Percentiles rank a stretch among this genome's conserved stretches.
Evolutionary conservation across 331 rosid species (phyloP).

Genomic region (Phaseolus coccineus): DNA sequence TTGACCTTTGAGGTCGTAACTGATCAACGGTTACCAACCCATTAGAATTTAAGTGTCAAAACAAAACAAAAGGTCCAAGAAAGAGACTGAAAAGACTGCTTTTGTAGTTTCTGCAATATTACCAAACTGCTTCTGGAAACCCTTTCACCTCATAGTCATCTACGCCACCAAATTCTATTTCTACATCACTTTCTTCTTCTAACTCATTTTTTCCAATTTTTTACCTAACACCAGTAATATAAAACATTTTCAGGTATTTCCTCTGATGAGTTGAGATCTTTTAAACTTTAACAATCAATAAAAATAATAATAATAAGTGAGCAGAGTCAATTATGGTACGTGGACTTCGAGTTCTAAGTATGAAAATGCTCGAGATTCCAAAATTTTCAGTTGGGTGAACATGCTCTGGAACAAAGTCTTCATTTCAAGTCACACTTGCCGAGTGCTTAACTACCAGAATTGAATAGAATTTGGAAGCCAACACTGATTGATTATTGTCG

Average conservation of each 20-base stretch:
- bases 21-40: not conserved
- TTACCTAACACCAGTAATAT: too few relatives aligned
- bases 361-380: conserved; percentile 38
- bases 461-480: conserved; percentile 24
- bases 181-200: too few relatives aligned
- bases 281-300: not conserved
- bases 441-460: conserved; percentile 46
- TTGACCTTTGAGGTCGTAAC: not conserved
- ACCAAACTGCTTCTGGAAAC: conserved; percentile 37
- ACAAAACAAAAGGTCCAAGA: too few relatives aligned
- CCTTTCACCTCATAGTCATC: too few relatives aligned
- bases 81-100: not conserved
- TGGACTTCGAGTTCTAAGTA: conserved; percentile 12
- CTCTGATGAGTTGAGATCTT: not conserved
- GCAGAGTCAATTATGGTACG: conserved; percentile 10
- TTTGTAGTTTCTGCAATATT: conserved; percentile 19
- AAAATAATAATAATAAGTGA: not conserved
- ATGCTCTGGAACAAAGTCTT: not conserved
- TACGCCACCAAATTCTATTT: too few relatives aligned
- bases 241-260: too few relatives aligned
- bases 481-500: not conserved
- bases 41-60: not conserved
- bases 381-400: not conserved
- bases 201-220: too few relatives aligned
- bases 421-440: not conserved